Evolutionary conservation across 805 yeast species (phyloP), one percentile per base, ranked within the genome.

Genomic region (Cyberlindnera saturnus): DNA sequence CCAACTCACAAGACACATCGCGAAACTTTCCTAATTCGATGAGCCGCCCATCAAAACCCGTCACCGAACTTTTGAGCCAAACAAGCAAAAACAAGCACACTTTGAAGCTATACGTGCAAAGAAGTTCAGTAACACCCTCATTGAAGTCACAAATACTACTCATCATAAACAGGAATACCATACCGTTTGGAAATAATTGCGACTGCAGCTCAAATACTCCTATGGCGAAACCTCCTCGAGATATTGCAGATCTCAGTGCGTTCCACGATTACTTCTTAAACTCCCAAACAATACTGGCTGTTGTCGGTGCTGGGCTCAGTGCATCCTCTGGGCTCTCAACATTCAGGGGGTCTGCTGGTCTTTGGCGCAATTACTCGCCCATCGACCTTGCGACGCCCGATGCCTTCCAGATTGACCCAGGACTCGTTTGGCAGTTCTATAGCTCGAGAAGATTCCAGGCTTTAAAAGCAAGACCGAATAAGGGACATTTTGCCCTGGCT

Each of bases 361-460:
- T 82, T 26, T 88, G 96, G 96, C 71, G 77, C 47, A 78, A 78
- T 47, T 83, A 77, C 64, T 82, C 82, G 41, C 79, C 89, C 52
- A 81, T 86, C 36, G 96, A 88, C 56, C 67, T 89, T 36, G 96
- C 96, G 7, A 88, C 96, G 0, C 96, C 95, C 0, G 96, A 88
- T 57, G 96, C 96, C 5, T 88, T 89, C 60, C 75, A 80, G 46
- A 68, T 70, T 16, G 90, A 88, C 57, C 96, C 96, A 0, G 86
- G 86, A 0, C 67, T 87, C 9, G 96, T 89, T 7, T 88, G 96
- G 96, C 91, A 86, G 57, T 88, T 85, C 55, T 88, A 89, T 61
- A 71, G 87, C 5, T 77, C 78, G 60, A 65, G 95, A 47, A 60
- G 96, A 36, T 71, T 65, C 38, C 68, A 68, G 39, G 90, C 96